Evolutionary conservation across 768 basidiomycete genomes (phyloP), one percentile per base, ranked within the genome.

Genomic region (Naganishia vishniacii): DNA sequence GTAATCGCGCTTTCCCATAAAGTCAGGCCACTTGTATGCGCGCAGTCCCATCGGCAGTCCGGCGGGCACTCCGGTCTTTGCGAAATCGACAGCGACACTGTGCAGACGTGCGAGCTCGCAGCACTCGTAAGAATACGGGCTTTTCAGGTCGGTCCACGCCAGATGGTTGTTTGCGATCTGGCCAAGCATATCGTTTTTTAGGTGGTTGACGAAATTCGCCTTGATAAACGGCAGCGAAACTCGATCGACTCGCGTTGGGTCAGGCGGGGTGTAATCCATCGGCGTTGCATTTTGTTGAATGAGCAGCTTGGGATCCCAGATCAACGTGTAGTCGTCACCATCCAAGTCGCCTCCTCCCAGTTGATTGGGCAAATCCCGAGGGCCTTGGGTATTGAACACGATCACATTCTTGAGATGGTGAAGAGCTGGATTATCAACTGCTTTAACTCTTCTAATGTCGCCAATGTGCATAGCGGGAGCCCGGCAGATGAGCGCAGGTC

Each of bases 301-400:
- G 28, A 68, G 23, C 15, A 66, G 61, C 3, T 59, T 40, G 26
- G 64, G 20, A 40, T 70, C 69, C 69, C 69, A 70, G 20, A 70
- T 68, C 32, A 70, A 51, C 15, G 67, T 68, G 49, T 64, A 70
- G 40, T 66, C 67, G 56, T 70, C 69, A 12, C 69, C 69, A 28
- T 70, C 69, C 11, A 70, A 61, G 62, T 70, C 69, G 12, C 69
- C 69, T 12, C 69, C 69, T 40, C 67, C 48, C 16, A 70, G 42
- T 60, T 66, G 66, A 58, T 68, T 68, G n/a, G 67, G 62, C 20
- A 70, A 49, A 31, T 65, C 65, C 13, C 67, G 47, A 11, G 41
- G 40, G 4, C 69, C 69, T 46, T 66, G 56, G 13, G 49, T 51
- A 18, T 58, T 49, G 58, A 70, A 66, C 8, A 70, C 67, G 31